phyloP scores from a whole-genome alignment of 805 yeast genomes.

The Barnettozyma botsteinii region DNA sequence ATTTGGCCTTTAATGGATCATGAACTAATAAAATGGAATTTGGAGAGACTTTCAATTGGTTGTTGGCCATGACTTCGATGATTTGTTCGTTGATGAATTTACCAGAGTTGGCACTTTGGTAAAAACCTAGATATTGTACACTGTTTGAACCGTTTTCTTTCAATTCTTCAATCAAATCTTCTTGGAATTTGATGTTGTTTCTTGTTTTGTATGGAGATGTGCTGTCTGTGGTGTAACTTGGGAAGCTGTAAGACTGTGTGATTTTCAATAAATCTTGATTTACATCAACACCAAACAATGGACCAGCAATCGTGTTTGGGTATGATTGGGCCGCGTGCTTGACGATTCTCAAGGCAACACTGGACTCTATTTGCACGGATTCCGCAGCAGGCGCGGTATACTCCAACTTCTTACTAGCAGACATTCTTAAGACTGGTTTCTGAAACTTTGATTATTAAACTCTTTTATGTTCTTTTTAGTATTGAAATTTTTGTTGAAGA shows the following conservation, averaged over 20 bases:
- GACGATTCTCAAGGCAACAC: slow-evolving; percentile 50
- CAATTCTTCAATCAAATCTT: slow-evolving; percentile 57
- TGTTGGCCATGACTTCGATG: slow-evolving; percentile 62
- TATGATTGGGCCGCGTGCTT: slow-evolving; percentile 61
- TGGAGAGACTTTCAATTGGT: slow-evolving; percentile 50
- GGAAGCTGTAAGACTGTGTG: slow-evolving; percentile 65
- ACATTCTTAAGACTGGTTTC: not conserved
- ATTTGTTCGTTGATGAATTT: slow-evolving; percentile 60
- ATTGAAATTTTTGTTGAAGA: not conserved
- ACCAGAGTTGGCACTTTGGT: slow-evolving; percentile 64
- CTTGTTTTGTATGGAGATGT: slow-evolving; percentile 50
- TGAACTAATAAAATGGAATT: slow-evolving; percentile 53
- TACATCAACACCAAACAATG: slow-evolving; percentile 68
- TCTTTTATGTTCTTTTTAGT: not conserved
- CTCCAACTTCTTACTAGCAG: slow-evolving; percentile 7
- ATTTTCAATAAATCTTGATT: slow-evolving; percentile 39
- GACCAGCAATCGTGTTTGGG: slow-evolving; percentile 62
- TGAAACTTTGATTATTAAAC: not conserved
- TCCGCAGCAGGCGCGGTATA: slow-evolving; percentile 18
- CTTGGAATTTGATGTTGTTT: slow-evolving; percentile 62
- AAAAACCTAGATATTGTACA: slow-evolving; percentile 75
- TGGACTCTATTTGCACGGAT: slow-evolving; percentile 22
- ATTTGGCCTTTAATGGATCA: slow-evolving; percentile 63
- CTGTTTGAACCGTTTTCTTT: slow-evolving; percentile 55
- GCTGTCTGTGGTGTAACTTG: slow-evolving; percentile 51